Base-by-base conservation (phyloP, 2,329 filamentous ascomycete genomes). In the Trichoderma endophyticum region DNA sequence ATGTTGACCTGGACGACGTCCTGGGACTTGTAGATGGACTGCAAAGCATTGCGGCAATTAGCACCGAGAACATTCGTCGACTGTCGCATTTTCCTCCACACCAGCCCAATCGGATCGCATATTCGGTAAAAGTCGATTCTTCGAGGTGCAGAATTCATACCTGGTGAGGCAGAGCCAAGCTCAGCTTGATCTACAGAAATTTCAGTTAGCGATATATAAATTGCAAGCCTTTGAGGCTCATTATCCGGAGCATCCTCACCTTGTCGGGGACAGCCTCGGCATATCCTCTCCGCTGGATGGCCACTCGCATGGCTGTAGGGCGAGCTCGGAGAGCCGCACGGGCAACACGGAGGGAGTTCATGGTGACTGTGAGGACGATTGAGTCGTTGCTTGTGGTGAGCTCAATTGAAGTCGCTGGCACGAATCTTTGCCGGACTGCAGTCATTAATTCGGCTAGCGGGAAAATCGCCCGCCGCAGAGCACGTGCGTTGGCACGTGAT, bases 151-250 rank as follows among this genome's bases (percentile, higher is more conserved):
- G 72, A 70, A 63, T 73, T 81, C 93, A 85, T 94, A 98, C 96
- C 94, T 98, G 93, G 87, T 98, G 95, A 86, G 96, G 96, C 79
- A 99, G 93, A 83, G 93, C 91, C 87, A 99, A 89, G 88, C 94
- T 97, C 87, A 99, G 91, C 91, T 97, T 97, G 89, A 99, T 97
- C 90, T 91, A 78, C 73, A 73, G 75, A 70, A 62, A 70, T 15
- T 64, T 39, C 36, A 28, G 72, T 73, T 48, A 73, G 72, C 69
- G 54, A 71, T 63, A 57, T 63, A 70, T 62, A 54, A 36, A 54
- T 66, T 39, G 24, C 48, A 66, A n/a, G 39, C 51, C 32, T 66
- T 65, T 32, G 57, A 24, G 14, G 24, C 30, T 32, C 21, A 74
- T 73, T 43, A 71, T 72, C 70, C 74, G 74, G 70, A 71, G 74